A percentile compares a stretch with the other conserved stretches of the same genome.
phyloP scores from a whole-genome alignment of 1,284 basidiomycete genomes.

The Sanguinoderma infundibulare region DNA sequence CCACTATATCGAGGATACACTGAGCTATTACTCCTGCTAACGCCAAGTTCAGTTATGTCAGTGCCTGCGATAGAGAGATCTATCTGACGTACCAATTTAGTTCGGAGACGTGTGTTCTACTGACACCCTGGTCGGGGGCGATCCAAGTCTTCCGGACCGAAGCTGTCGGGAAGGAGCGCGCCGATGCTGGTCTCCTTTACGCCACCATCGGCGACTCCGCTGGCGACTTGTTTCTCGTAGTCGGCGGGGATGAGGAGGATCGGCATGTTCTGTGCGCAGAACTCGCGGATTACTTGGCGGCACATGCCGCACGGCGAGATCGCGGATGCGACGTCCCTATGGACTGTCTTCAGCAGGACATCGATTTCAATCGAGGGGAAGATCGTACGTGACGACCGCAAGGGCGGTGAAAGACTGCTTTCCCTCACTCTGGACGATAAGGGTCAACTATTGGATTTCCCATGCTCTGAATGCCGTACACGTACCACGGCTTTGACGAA shows the following conservation, averaged over 20 bases:
- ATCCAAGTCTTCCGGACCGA: constrained; percentile 83
- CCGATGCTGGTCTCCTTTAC: constrained; percentile 70
- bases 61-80: too few species aligned
- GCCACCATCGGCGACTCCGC: constrained; percentile 50
- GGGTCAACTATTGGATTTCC: neutral
- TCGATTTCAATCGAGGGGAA: neutral
- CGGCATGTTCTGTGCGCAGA: constrained; percentile 78
- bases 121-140: constrained; percentile 39
- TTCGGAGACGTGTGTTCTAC: neutral
- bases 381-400: constrained; percentile 71
- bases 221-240: constrained; percentile 50
- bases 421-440: constrained; percentile 74
- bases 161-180: constrained; percentile 84
- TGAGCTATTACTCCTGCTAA: too few species aligned
- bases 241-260: constrained; percentile 78
- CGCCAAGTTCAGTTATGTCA: too few species aligned
- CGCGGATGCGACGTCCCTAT: constrained; percentile 65
- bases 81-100: too few species aligned
- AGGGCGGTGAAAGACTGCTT: constrained; percentile 68
- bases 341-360: neutral
- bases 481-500: constrained; percentile 85
- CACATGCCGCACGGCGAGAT: constrained; percentile 91
- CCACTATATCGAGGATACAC: too few species aligned
- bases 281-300: constrained; percentile 90
- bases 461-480: constrained; percentile 14